Base-by-base conservation (phyloP, 2,329 filamentous ascomycete genomes). In the Apiospora koreana region DNA sequence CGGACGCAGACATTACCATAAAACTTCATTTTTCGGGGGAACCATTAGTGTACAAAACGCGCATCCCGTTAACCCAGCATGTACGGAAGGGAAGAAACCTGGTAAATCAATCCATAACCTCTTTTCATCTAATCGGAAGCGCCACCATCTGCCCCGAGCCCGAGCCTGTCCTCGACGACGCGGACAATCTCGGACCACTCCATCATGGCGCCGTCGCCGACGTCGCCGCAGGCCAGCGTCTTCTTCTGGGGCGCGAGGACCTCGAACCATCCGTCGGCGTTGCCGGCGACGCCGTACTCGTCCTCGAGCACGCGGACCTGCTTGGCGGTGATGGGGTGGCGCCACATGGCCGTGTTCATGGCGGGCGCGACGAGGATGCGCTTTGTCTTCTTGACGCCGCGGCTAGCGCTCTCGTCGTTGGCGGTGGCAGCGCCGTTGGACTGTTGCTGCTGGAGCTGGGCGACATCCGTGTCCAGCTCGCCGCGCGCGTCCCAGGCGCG, bases 331-430 rank as follows among this genome's bases (percentile, higher is more conserved):
- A 97, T 84, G 1, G 94, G 95, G 78, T 98, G 94, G 69, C 86
- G 85, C 92, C 93, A 97, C 95, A 97, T 97, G 4, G 91, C 90
- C 31, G 90, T 94, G 79, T 98, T 97, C 94, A 97, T 97, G 41
- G 92, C 41, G 1, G 92, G 91, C 2, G 93, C 93, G 0, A 95
- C 92, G 1, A 96, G 76, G 45, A 97, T 94, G 73, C 85, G 88
- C 80, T 91, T 92, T 79, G 86, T 89, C 68, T 78, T 80, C 7
- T 78, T 80, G 25, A 0, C 23, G 58, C 18, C 16, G 42, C 43
- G 10, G 8, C 12, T n/a, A 3, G 35, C 35, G 23, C 25, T 10
- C 9, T 7, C 18, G n/a, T 18, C 28, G 42, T 38, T 50, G 25
- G 8, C 12, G 18, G 43, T 25, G 18, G 45, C 25, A 16, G 45